Evolutionary conservation across 306 rosid species (phyloP).

Genomic region (Cyclanthera cordifolia): DNA sequence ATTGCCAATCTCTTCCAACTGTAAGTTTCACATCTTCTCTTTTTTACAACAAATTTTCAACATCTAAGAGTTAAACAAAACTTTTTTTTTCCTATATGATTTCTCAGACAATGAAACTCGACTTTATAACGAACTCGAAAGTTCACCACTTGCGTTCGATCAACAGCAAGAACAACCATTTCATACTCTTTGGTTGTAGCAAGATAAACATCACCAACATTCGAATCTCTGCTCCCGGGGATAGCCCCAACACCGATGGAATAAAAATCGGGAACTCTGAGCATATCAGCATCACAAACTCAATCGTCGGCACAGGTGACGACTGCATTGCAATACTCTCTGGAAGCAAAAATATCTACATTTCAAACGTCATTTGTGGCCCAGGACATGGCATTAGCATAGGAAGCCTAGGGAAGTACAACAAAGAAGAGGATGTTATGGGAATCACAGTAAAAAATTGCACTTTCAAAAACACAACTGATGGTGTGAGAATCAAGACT

Average conservation of each 20-base stretch:
- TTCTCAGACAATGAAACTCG: conserved; percentile 37
- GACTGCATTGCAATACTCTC: conserved; percentile 45
- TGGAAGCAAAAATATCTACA: conserved; percentile 22
- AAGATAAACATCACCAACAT: conserved; percentile 27
- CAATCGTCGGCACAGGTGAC: conserved; percentile 35
- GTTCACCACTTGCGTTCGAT: conserved; percentile 32
- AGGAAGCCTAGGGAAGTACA: conserved; percentile 32
- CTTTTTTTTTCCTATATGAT: too few relatives aligned
- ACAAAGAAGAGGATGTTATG: conserved; percentile 23
- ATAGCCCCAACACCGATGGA: conserved; percentile 68
- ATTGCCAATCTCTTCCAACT: conserved; percentile 25
- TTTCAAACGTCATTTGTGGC: conserved; percentile 32
- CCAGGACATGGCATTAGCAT: conserved; percentile 38
- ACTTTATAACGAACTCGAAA: conserved; percentile 33
- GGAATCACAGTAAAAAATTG: conserved; percentile 34
- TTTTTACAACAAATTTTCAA: too few relatives aligned
- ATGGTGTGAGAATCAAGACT: conserved; percentile 58
- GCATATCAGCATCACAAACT: conserved; percentile 18
- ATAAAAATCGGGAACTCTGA: conserved; percentile 37
- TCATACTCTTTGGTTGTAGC: conserved; percentile 26
- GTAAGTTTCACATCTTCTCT: conserved; percentile 33
- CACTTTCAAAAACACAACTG: conserved; percentile 22
- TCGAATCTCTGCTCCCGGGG: conserved; percentile 24
- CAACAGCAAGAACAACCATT: conserved; percentile 39
- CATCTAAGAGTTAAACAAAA: too few relatives aligned